Conservation (phyloP, 768 basidiomycete species). For the Trametes cingulata region DNA sequence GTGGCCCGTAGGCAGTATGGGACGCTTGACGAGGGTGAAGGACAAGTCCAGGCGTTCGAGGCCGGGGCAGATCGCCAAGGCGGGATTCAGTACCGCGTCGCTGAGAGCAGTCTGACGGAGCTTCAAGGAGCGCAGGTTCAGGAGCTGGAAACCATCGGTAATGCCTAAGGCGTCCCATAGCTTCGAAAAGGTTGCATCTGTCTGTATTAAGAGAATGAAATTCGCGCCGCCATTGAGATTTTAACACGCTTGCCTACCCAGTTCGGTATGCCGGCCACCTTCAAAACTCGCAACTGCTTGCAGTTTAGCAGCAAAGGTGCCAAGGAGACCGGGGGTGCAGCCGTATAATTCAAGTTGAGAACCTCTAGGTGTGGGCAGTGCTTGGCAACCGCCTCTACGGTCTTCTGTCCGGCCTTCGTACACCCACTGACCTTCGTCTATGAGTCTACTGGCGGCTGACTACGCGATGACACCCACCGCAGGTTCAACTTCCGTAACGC, state of each 20-base stretch:
- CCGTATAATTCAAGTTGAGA: constrained; percentile 64
- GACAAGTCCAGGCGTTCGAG: constrained; percentile 61
- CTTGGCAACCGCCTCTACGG: constrained; percentile 44
- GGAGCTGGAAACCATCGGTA: constrained; percentile 33
- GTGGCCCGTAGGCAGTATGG: constrained; percentile 18
- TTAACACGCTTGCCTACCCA: constrained; percentile 46
- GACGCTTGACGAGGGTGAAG: constrained; percentile 55
- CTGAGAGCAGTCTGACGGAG: constrained; percentile 55
- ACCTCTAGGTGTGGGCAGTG: constrained; percentile 45
- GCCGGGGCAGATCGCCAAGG: constrained; percentile 50
- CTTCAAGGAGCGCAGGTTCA: constrained; percentile 54
- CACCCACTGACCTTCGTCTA: constrained; percentile 49
- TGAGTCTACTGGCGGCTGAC: background rate
- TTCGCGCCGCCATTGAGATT: background rate
- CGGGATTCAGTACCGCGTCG: constrained; percentile 45
- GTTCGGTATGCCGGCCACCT: constrained; percentile 60
- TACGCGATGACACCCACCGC: constrained; percentile 40
- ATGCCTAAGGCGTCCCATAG: constrained; percentile 34
- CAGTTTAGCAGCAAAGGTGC: constrained; percentile 44
- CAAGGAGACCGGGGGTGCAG: constrained; percentile 50
- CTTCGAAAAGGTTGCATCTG: constrained; percentile 54
- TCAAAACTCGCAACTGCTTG: constrained; percentile 51
- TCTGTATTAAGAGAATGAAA: constrained; percentile 40
- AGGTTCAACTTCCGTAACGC: constrained; percentile 50
- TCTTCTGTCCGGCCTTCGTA: constrained; percentile 53